Conservation (phyloP, 345 rosid genomes). For the Brassica carinata region DNA sequence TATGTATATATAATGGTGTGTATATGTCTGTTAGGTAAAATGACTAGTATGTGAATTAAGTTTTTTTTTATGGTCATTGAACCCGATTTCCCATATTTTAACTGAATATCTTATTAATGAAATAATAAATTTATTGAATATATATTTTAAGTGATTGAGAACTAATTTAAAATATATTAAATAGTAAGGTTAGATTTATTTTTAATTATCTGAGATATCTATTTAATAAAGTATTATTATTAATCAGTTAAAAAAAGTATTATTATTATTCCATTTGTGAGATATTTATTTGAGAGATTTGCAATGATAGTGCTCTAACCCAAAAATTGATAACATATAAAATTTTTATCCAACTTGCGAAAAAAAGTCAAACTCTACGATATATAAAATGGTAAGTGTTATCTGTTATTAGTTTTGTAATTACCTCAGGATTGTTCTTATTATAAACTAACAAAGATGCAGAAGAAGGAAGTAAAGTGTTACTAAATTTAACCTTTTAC, state of each 20-base stretch:
- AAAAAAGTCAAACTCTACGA: not conserved
- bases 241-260: not conserved
- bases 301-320: not conserved
- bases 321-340: not conserved
- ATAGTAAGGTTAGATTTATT: not conserved
- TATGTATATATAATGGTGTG: too few relatives aligned
- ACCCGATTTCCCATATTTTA: not conserved
- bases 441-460: not conserved
- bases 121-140: not conserved
- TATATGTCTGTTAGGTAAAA: too few relatives aligned
- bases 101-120: not conserved
- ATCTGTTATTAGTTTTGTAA: not conserved
- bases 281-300: not conserved
- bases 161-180: not conserved
- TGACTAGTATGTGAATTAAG: too few relatives aligned
- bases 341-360: not conserved
- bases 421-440: not conserved
- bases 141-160: not conserved
- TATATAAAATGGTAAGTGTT: not conserved
- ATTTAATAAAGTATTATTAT: not conserved
- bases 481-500: not conserved
- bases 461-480: not conserved
- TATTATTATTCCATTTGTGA: not conserved
- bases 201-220: not conserved
- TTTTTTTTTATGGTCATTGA: too few relatives aligned